Evolutionary conservation across 2,329 filamentous ascomycete species (phyloP), one percentile per base, ranked within the genome.

Genomic region (Tolypocladium endophyticum): DNA sequence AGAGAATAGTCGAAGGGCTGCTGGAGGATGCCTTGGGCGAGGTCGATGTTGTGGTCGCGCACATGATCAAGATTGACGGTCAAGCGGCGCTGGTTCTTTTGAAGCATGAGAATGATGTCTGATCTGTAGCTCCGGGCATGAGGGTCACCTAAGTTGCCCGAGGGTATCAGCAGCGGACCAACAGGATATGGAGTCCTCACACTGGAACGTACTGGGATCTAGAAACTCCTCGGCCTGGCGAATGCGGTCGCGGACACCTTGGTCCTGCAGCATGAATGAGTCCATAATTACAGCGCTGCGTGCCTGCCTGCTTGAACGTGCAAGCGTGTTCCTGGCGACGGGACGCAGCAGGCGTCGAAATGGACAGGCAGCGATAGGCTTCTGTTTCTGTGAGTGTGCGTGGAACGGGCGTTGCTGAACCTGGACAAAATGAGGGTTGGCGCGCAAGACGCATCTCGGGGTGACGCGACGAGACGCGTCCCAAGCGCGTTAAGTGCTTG

Each of bases 171-270:
- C 25, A 18, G 41, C 23, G 11, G 36, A 11, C 28, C 7, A 52
- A 53, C 20, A 28, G 16, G 41, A 38, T 20, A 8, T n/a, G 14
- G 30, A 45, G 45, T 50, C 5, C 30, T 33, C 41, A 28, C 4
- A 14, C 55, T 9, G 18, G 33, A 39, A 55, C 87, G 69, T 83
- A 96, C 92, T 87, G 62, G 93, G 93, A 79, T 97, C 93, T 52
- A 97, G 85, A 70, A 97, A 97, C 73, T 97, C 92, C 68, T 88
- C 84, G n/a, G 91, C 92, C 64, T 88, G 85, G 68, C 91, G 88
- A 73, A 96, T 85, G 69, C 92, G 90, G 77, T 95, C 87, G 67
- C 86, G 84, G 68, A 88, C 86, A 65, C 88, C 90, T 75, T 94
- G 90, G 81, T 97, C 92, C 74, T 88, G 85, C 68, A 95, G 84